Evolutionary conservation across 345 rosid species (phyloP).

Genomic region (Eucalyptus coolabah): DNA sequence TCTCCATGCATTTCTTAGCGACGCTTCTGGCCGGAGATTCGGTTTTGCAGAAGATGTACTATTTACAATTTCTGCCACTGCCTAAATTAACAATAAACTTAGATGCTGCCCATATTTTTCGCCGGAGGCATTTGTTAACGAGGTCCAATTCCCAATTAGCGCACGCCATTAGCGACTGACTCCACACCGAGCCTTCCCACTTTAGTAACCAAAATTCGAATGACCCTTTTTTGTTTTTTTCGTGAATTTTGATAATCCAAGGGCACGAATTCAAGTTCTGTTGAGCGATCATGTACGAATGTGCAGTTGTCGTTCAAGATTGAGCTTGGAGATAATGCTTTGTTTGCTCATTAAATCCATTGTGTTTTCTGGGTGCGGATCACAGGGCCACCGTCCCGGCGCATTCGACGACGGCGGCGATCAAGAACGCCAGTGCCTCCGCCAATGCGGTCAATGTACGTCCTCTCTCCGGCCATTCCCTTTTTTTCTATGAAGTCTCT

Average conservation of each 20-base stretch:
- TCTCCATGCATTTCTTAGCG: background rate
- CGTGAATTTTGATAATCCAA: too few relatives aligned
- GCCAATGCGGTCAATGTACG: background rate
- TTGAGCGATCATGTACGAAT: background rate
- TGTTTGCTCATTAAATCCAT: background rate
- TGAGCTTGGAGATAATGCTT: background rate
- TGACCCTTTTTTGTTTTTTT: background rate
- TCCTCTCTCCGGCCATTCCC: background rate
- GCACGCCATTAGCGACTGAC: background rate
- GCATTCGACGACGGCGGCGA: conserved; percentile 28
- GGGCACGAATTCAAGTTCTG: background rate
- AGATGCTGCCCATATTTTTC: background rate
- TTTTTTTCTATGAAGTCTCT: background rate
- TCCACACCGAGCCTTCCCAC: background rate
- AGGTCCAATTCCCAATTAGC: background rate
- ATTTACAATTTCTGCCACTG: background rate
- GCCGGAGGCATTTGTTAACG: background rate
- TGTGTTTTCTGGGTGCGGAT: background rate
- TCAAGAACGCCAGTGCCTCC: conserved; percentile 20
- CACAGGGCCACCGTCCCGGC: conserved; percentile 45
- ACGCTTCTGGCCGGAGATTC: background rate
- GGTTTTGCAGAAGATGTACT: background rate
- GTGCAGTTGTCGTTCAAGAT: background rate
- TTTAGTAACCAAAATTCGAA: background rate
- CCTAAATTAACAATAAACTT: background rate